A percentile compares a stretch with the other conserved stretches of the same genome.
Evolutionary conservation across 2,329 filamentous ascomycete species (phyloP).

Genomic region (Sphaerostilbella broomeana): DNA sequence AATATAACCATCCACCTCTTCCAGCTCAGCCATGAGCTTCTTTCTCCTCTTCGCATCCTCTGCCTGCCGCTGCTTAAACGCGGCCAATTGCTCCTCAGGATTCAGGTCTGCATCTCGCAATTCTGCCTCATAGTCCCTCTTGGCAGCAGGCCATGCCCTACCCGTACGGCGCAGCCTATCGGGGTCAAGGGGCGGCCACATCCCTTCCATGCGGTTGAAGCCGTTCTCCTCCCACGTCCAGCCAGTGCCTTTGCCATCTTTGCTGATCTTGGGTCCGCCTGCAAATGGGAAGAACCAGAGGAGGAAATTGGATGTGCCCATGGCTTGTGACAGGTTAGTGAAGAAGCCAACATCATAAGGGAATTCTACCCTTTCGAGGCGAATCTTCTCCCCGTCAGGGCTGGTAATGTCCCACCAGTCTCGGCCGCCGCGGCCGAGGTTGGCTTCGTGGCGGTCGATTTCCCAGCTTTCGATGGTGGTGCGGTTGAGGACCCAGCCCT

Average conservation of each 20-base stretch:
- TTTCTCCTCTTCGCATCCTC: slow-evolving; percentile 37
- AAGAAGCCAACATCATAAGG: slow-evolving; percentile 76
- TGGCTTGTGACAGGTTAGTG: slow-evolving; percentile 65
- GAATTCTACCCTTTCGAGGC: slow-evolving; percentile 63
- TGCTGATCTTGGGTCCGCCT: slow-evolving; percentile 38
- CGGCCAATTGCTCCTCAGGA: slow-evolving; percentile 40
- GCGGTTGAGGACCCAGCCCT: slow-evolving; percentile 59
- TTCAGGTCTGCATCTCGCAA: slow-evolving; percentile 29
- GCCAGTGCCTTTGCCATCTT: slow-evolving; percentile 35
- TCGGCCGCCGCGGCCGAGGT: slow-evolving; percentile 42
- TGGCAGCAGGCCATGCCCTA: slow-evolving; percentile 33
- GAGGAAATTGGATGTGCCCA: slow-evolving; percentile 61
- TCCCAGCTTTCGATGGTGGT: slow-evolving; percentile 82
- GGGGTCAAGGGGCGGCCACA: slow-evolving; percentile 60
- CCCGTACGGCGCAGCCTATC: slow-evolving; percentile 47
- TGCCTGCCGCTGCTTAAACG: slow-evolving; percentile 44
- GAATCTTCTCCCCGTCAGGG: slow-evolving; percentile 34
- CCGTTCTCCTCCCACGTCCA: slow-evolving; percentile 69
- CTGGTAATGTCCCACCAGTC: slow-evolving; percentile 38
- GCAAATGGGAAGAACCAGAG: slow-evolving; percentile 66
- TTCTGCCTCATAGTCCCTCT: slow-evolving; percentile 28
- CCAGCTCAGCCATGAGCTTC: slow-evolving; percentile 40
- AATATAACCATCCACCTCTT: slow-evolving; percentile 52
- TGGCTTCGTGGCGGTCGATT: slow-evolving; percentile 54
- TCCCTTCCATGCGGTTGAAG: slow-evolving; percentile 57